A percentile compares a stretch with the other conserved stretches of the same genome.
These are phyloP conservation scores for Debaryomyces robertsiae DNA, from an alignment of 1,139 yeast species.

Conservation along the genomic window DNA sequence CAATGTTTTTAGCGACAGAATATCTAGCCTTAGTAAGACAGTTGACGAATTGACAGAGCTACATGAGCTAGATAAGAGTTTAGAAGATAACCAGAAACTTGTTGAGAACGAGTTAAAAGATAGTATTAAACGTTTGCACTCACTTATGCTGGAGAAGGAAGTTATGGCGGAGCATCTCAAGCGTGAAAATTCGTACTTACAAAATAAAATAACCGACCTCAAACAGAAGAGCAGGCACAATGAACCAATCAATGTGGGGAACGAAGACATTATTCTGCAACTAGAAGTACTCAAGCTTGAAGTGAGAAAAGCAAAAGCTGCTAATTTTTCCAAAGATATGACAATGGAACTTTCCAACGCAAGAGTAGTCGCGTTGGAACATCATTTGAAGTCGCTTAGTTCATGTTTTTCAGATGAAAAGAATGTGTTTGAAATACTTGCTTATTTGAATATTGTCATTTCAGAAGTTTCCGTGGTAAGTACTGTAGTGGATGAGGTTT, in stretches of 20 bases:
- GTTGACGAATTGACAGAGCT: constrained; percentile 62
- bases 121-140: constrained; percentile 43
- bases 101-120: constrained; percentile 55
- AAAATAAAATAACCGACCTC: constrained; percentile 17
- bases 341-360: neutral
- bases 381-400: neutral
- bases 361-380: constrained; percentile 1
- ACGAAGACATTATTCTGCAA: constrained; percentile 11
- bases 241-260: neutral
- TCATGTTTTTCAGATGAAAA: neutral
- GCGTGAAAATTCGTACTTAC: constrained; percentile 33
- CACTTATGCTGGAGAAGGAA: constrained; percentile 29
- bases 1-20: constrained; percentile 41
- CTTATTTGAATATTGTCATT: neutral
- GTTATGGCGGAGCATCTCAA: constrained; percentile 31
- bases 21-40: constrained; percentile 40
- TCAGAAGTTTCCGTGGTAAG: neutral
- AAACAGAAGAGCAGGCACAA: neutral
- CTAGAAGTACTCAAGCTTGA: constrained; percentile 23
- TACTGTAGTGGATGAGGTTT: neutral
- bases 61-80: constrained; percentile 59
- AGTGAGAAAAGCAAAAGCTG: constrained; percentile 17
- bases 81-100: constrained; percentile 60
- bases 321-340: constrained; percentile 14
- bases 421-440: neutral